Percentiles rank a stretch among this genome's conserved stretches.
Conservation (phyloP, 805 yeast genomes). For the Priceomyces fermenticarens region DNA sequence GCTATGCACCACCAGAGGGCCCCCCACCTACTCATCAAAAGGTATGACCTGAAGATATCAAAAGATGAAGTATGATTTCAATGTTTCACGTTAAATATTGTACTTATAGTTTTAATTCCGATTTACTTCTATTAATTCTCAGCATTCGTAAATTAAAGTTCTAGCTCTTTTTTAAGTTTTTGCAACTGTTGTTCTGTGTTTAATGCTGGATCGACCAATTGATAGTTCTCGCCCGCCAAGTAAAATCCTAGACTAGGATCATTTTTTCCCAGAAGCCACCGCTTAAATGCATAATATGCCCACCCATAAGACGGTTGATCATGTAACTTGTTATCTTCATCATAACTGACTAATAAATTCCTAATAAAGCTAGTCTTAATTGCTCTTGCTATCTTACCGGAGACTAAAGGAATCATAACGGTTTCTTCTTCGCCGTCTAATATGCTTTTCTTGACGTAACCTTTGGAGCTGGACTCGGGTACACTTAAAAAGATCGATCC, state of each 20-base stretch:
- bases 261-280: slow-evolving; percentile 12
- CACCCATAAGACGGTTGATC: slow-evolving; percentile 35
- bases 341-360: slow-evolving; percentile 11
- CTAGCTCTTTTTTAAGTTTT: slow-evolving; percentile 15
- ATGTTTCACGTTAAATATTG: background rate
- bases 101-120: background rate
- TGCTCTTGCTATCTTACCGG: slow-evolving; percentile 40
- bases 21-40: slow-evolving; percentile 16
- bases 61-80: background rate
- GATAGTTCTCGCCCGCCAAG: slow-evolving; percentile 35
- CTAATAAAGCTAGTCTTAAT: slow-evolving; percentile 33
- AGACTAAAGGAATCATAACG: slow-evolving; percentile 30
- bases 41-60: background rate
- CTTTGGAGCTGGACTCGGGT: slow-evolving; percentile 24
- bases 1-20: slow-evolving; percentile 12
- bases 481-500: slow-evolving; percentile 50
- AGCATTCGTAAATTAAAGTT: background rate
- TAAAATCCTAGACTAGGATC: slow-evolving; percentile 22
- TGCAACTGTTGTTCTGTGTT: slow-evolving; percentile 21
- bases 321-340: slow-evolving; percentile 1
- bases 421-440: slow-evolving; percentile 12
- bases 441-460: slow-evolving; percentile 13
- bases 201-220: slow-evolving; percentile 15
- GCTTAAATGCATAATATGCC: slow-evolving; percentile 30
- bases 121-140: background rate